phyloP scores from a whole-genome alignment of 2,329 filamentous ascomycete species.

The Ophiostoma sp. region DNA sequence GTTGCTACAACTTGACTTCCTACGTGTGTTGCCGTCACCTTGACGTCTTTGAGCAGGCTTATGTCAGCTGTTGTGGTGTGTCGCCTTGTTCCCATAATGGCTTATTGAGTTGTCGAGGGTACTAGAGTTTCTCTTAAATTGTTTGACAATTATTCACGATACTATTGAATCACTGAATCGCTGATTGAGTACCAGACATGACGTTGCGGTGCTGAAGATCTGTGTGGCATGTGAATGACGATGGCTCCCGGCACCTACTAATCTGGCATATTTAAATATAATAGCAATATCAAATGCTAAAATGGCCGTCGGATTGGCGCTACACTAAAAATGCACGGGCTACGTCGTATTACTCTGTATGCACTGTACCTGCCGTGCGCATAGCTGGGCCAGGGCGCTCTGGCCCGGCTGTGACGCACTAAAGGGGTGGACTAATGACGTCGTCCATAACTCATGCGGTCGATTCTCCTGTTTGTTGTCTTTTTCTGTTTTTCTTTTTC shows the following conservation, averaged over 20 bases:
- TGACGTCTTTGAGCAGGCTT: neutral
- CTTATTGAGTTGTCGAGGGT: neutral
- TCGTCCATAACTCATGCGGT: neutral
- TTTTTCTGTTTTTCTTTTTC: neutral
- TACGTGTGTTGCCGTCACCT: neutral
- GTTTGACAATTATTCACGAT: neutral
- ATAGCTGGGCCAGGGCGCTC: neutral
- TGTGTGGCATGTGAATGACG: slow-evolving; percentile 6
- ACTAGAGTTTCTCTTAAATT: neutral
- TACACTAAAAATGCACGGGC: neutral
- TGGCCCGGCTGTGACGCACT: slow-evolving; percentile 5
- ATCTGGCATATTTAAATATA: slow-evolving; percentile 1
- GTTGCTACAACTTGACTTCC: neutral
- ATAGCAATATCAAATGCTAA: neutral
- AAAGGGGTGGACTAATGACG: neutral
- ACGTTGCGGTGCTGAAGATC: neutral
- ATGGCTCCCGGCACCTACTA: neutral
- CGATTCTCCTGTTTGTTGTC: neutral
- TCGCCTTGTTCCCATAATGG: neutral
- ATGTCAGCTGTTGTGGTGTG: neutral
- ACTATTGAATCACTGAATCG: neutral
- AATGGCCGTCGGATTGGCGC: neutral
- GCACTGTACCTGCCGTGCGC: neutral
- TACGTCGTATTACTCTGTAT: neutral
- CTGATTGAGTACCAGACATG: neutral